These are phyloP conservation scores for Gossypium turneri DNA, from an alignment of 345 rosid species.

Conservation along the genomic window DNA sequence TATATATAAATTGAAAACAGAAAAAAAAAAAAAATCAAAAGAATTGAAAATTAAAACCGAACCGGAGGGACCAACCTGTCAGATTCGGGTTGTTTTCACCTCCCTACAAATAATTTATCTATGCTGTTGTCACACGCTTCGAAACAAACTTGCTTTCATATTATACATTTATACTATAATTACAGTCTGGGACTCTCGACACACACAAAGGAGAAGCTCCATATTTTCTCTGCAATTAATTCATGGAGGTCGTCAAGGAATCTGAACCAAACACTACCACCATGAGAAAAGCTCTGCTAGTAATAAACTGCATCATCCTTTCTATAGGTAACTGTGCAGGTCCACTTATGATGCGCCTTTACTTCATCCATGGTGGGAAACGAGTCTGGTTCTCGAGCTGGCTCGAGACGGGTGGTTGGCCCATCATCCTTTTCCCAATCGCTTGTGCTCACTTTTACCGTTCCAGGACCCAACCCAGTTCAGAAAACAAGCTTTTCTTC, in stretches of 20 bases:
- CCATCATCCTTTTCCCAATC: constrained; percentile 47
- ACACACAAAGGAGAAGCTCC: not conserved
- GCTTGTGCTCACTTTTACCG: constrained; percentile 35
- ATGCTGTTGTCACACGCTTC: no score
- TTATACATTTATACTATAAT: not conserved
- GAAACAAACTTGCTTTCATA: not conserved
- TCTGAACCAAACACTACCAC: not conserved
- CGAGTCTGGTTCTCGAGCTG: constrained; percentile 72
- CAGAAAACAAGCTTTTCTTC: constrained; percentile 29
- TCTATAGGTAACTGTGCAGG: constrained; percentile 61
- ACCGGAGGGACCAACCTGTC: no score
- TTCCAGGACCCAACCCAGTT: constrained; percentile 14
- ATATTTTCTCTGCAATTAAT: not conserved
- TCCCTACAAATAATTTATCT: no score
- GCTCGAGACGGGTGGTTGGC: constrained; percentile 67
- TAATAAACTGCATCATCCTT: constrained; percentile 47
- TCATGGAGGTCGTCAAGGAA: not conserved
- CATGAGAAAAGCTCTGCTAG: constrained; percentile 31
- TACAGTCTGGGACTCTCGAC: not conserved
- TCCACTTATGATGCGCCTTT: constrained; percentile 69
- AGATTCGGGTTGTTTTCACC: no score
- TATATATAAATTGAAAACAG: no score
- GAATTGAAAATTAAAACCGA: no score
- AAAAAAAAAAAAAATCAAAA: no score
- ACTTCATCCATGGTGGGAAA: constrained; percentile 69